Evolutionary conservation across 352 stramenopile genomes (phyloP).

Genomic region (Peronospora farinosa): DNA sequence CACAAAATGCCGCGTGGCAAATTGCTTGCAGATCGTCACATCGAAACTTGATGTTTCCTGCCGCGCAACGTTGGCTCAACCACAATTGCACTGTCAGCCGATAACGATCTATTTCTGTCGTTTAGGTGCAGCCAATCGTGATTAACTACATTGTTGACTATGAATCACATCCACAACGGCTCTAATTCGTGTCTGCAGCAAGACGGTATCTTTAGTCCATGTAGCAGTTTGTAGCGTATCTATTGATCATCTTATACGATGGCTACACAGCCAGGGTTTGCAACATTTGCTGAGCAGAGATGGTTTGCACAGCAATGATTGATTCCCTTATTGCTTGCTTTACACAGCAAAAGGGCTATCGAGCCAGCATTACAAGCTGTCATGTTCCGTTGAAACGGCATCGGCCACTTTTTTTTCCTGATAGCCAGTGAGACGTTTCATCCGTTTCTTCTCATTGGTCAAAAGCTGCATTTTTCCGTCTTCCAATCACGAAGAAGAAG

Average conservation of each 20-base stretch:
- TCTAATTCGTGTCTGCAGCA: slow-evolving; percentile 4
- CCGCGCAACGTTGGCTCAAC: slow-evolving; percentile 1
- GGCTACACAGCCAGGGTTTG: background rate
- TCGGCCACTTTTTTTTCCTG: background rate
- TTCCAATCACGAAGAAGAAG: slow-evolving; percentile 12
- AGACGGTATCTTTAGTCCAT: slow-evolving; percentile 1
- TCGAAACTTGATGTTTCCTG: slow-evolving; percentile 5
- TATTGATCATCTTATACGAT: background rate
- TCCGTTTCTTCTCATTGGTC: slow-evolving; percentile 4
- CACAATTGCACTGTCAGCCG: background rate
- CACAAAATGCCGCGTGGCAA: slow-evolving; percentile 31
- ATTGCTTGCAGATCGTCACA: slow-evolving; percentile 15
- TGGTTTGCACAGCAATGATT: too few relatives aligned
- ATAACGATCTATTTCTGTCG: background rate
- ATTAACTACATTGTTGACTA: background rate
- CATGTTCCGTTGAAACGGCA: background rate
- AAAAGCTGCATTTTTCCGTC: background rate
- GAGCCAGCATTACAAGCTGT: background rate
- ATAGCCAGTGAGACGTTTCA: slow-evolving; percentile 8
- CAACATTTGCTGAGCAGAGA: background rate
- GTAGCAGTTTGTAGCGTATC: background rate
- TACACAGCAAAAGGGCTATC: background rate
- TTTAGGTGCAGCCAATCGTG: background rate
- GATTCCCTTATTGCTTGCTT: background rate
- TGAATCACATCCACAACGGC: background rate